A percentile compares a stretch with the other conserved stretches of the same genome.
These are phyloP conservation scores for Lablab purpureus DNA, from an alignment of 306 rosid species.

Conservation along the genomic window DNA sequence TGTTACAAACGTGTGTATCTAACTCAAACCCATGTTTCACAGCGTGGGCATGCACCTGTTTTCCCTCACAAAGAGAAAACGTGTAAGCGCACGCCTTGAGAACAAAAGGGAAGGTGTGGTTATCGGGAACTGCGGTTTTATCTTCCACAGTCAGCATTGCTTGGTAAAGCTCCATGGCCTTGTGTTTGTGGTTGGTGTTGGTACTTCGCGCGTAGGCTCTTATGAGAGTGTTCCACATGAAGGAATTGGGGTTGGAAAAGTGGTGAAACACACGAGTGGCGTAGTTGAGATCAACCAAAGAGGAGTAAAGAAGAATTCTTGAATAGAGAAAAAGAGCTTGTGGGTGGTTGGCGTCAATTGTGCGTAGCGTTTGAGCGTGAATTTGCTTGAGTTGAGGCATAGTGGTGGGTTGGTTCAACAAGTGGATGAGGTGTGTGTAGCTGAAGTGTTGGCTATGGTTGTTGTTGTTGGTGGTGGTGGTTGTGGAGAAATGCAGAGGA, in stretches of 20 bases:
- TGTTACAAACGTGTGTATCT: conserved; percentile 66
- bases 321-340: conserved; percentile 57
- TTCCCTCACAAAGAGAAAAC: conserved; percentile 70
- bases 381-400: conserved; percentile 72
- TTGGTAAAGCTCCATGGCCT: conserved; percentile 58
- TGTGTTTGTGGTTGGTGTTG: conserved; percentile 40
- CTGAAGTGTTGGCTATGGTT: conserved; percentile 18
- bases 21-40: conserved; percentile 70
- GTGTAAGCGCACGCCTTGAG: conserved; percentile 74
- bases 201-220: conserved; percentile 68
- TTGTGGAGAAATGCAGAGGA: conserved; percentile 16
- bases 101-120: conserved; percentile 77
- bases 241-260: conserved; percentile 65
- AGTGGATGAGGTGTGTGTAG: conserved; percentile 55
- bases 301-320: conserved; percentile 63
- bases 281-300: conserved; percentile 55
- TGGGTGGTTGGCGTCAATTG: conserved; percentile 52
- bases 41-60: conserved; percentile 69
- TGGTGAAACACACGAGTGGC: conserved; percentile 65
- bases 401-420: conserved; percentile 50
- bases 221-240: conserved; percentile 88
- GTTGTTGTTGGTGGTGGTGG: conserved; percentile 28
- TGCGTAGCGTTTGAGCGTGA: conserved; percentile 79
- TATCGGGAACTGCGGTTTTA: conserved; percentile 59
- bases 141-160: conserved; percentile 54